Evolutionary conservation across 306 rosid species (phyloP).

Genomic region (Dalbergia oliveri): DNA sequence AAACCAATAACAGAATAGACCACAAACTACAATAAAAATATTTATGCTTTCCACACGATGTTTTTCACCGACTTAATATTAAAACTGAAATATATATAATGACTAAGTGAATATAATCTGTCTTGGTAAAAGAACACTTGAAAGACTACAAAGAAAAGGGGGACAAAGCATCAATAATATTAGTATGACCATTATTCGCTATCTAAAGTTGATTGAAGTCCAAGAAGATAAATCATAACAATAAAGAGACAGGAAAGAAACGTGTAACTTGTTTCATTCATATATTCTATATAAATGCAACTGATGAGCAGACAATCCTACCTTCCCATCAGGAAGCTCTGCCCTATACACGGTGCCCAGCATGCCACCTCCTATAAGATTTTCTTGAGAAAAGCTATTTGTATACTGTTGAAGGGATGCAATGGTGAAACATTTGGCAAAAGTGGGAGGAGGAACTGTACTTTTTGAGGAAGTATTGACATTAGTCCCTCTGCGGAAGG

Average conservation of each 20-base stretch:
- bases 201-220: conserved; percentile 21
- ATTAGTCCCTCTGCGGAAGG: conserved; percentile 49
- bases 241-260: neutral
- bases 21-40: neutral
- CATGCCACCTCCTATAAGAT: conserved; percentile 88
- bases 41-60: neutral
- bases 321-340: conserved; percentile 93
- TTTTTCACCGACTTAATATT: conserved; percentile 16
- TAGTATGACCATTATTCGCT: neutral
- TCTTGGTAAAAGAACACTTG: conserved; percentile 20
- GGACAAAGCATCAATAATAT: neutral
- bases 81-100: conserved; percentile 28
- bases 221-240: conserved; percentile 33
- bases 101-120: conserved; percentile 30
- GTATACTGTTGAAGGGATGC: conserved; percentile 97
- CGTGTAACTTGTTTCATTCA: neutral
- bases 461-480: conserved; percentile 58
- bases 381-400: conserved; percentile 92
- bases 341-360: conserved; percentile 94
- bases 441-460: conserved; percentile 50
- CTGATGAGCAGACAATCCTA: conserved; percentile 48
- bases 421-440: conserved; percentile 76
- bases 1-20: conserved; percentile 19
- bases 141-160: neutral
- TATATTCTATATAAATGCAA: conserved; percentile 31